A percentile compares a stretch with the other conserved stretches of the same genome.
Conservation (phyloP, 164 flowering plant genomes). For the Nymphaea colorata region DNA sequence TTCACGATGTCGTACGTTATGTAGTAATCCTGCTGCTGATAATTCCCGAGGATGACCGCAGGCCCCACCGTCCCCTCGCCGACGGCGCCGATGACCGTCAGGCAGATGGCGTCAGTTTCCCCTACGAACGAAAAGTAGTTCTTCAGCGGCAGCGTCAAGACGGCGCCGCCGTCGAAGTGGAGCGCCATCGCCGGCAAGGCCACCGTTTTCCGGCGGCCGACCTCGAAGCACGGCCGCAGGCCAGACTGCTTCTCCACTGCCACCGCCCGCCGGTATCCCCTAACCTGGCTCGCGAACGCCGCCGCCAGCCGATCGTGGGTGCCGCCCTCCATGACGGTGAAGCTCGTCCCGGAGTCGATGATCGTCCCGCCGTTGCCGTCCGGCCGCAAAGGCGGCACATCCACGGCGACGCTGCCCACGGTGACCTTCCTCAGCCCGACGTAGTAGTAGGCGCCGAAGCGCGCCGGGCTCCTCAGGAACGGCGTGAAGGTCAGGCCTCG, state of each 20-base stretch:
- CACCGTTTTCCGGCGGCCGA: slow-evolving; percentile 20
- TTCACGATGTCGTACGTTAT: slow-evolving; percentile 41
- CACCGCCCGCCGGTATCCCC: slow-evolving; percentile 19
- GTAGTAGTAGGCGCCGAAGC: slow-evolving; percentile 50
- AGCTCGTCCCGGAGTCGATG: slow-evolving; percentile 71
- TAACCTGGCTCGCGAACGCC: slow-evolving; percentile 39
- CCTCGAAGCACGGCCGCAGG: slow-evolving; percentile 45
- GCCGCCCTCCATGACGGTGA: slow-evolving; percentile 53
- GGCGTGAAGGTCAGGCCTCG: slow-evolving; percentile 40
- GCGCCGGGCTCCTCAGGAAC: slow-evolving; percentile 36
- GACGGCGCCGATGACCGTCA: slow-evolving; percentile 36
- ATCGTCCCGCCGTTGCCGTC: slow-evolving; percentile 66
- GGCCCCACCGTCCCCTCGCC: slow-evolving; percentile 25
- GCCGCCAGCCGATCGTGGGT: slow-evolving; percentile 33
- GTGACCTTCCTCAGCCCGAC: slow-evolving; percentile 33
- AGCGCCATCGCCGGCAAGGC: slow-evolving; percentile 38
- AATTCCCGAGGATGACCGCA: slow-evolving; percentile 43
- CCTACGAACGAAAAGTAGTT: slow-evolving; percentile 41
- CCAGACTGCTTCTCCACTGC: slow-evolving; percentile 31
- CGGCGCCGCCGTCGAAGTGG: slow-evolving; percentile 65
- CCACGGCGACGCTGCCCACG: slow-evolving; percentile 44
- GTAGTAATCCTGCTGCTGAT: slow-evolving; percentile 43
- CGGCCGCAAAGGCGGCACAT: slow-evolving; percentile 36
- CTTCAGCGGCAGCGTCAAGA: slow-evolving; percentile 42
- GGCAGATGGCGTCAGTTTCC: slow-evolving; percentile 22